Evolutionary conservation across 2,329 filamentous ascomycete genomes (phyloP).

Genomic region (Calonectria montana): DNA sequence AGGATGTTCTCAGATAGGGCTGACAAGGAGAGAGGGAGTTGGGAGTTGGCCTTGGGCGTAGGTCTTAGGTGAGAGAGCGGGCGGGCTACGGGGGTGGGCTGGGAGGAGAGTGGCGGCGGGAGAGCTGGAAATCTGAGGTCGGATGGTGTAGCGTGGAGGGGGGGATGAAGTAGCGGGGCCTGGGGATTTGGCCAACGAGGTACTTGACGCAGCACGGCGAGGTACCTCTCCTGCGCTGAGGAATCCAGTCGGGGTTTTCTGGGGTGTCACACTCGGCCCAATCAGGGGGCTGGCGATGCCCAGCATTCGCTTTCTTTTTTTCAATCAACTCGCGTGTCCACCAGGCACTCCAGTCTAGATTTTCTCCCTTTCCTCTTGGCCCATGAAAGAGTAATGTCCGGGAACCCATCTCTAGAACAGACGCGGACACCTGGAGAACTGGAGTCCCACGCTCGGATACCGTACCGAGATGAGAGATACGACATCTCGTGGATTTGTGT

Average conservation of each 20-base stretch:
- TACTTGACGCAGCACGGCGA: background rate
- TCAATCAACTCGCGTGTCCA: constrained; percentile 26
- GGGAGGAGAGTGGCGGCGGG: constrained; percentile 5
- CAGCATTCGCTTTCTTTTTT: constrained; percentile 21
- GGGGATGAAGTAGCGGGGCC: background rate
- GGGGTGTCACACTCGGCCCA: constrained; percentile 21
- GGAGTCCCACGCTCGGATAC: background rate
- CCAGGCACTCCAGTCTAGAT: background rate
- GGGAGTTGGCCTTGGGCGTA: constrained; percentile 25
- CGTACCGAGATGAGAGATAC: constrained; percentile 4
- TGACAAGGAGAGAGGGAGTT: constrained; percentile 38
- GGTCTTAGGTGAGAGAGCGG: constrained; percentile 19
- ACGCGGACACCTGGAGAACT: background rate
- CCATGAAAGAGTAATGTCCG: background rate
- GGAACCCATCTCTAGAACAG: background rate
- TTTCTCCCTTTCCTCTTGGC: background rate
- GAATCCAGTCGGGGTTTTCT: constrained; percentile 15
- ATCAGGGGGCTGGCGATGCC: constrained; percentile 29
- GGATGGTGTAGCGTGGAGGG: constrained; percentile 19
- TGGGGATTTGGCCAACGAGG: background rate
- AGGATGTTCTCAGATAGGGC: constrained; percentile 41
- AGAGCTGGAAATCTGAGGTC: constrained; percentile 14
- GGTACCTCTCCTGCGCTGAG: constrained; percentile 11
- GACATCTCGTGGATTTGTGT: background rate
- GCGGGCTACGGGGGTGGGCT: constrained; percentile 20